Percentiles rank a stretch among this genome's conserved stretches.
These are phyloP conservation scores for Salvia rosmarinus DNA, from an alignment of 257 asterid species.

Conservation along the genomic window DNA sequence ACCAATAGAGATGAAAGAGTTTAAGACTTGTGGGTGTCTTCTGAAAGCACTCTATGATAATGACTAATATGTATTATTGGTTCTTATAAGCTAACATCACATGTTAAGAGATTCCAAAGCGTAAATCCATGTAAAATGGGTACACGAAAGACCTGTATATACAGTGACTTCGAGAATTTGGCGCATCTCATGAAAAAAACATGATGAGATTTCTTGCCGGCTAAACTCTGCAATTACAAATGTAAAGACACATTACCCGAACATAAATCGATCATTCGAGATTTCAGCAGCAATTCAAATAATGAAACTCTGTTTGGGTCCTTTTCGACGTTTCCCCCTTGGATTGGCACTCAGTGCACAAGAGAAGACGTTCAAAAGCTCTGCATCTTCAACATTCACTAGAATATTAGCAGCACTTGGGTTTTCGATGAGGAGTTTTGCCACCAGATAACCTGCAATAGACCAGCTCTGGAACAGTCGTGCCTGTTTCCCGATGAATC, in stretches of 20 bases:
- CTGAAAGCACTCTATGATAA: too few species aligned
- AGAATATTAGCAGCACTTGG: conserved; percentile 75
- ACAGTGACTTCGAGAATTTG: not conserved
- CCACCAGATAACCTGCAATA: conserved; percentile 72
- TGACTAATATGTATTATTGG: too few species aligned
- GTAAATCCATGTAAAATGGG: not conserved
- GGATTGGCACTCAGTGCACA: conserved; percentile 57
- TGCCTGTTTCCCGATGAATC: conserved; percentile 73
- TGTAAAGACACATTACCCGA: not conserved
- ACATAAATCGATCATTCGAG: not conserved
- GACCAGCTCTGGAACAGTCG: conserved; percentile 71
- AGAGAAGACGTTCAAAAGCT: conserved; percentile 61
- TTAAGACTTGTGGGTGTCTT: too few species aligned
- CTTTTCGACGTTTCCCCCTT: conserved; percentile 67
- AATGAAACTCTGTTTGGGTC: conserved; percentile 62
- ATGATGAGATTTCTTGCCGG: conserved; percentile 1
- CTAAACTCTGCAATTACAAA: not conserved
- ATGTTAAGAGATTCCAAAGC: not conserved
- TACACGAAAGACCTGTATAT: not conserved
- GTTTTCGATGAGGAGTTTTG: conserved; percentile 58
- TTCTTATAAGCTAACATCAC: not conserved
- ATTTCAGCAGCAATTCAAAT: conserved; percentile 29
- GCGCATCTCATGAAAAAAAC: not conserved
- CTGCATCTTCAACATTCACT: conserved; percentile 66
- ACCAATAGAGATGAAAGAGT: too few species aligned